Percentiles rank a stretch among this genome's conserved stretches.
Evolutionary conservation across 176 grass and related monocot species (phyloP).

Genomic region (Otatea glauca): DNA sequence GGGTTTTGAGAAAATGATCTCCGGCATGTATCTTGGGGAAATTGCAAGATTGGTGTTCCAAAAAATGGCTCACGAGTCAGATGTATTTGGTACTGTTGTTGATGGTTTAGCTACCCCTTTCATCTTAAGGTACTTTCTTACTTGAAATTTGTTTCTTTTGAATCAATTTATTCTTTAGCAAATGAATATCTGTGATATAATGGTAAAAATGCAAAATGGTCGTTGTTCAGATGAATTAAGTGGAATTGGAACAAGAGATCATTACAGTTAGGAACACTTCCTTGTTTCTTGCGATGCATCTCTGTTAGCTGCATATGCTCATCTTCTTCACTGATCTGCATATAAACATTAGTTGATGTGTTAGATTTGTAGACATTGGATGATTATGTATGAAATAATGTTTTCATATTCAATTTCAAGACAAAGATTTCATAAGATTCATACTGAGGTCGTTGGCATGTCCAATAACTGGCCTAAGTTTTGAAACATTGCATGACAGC

Average conservation of each 20-base stretch:
- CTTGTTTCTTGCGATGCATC: not conserved
- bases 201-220: not conserved
- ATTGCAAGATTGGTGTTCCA: constrained; percentile 76
- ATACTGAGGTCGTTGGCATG: not conserved
- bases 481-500: not conserved
- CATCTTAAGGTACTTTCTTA: constrained; percentile 63
- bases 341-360: constrained; percentile 11
- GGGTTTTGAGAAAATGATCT: constrained; percentile 95
- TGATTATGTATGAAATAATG: not conserved
- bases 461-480: not conserved
- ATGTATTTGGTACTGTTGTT: constrained; percentile 60
- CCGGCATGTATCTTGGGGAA: constrained; percentile 89
- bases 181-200: not conserved
- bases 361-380: not conserved
- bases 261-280: not conserved
- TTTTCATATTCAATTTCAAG: not conserved
- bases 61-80: constrained; percentile 63
- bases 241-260: not conserved
- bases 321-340: not conserved
- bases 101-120: constrained; percentile 62
- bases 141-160: constrained; percentile 15
- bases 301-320: not conserved
- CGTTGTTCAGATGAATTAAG: not conserved
- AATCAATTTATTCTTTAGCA: not conserved
- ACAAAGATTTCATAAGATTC: not conserved